Evolutionary conservation across 768 basidiomycete genomes (phyloP).

Genomic region (button mushroom (Agaricus bisporus)): DNA sequence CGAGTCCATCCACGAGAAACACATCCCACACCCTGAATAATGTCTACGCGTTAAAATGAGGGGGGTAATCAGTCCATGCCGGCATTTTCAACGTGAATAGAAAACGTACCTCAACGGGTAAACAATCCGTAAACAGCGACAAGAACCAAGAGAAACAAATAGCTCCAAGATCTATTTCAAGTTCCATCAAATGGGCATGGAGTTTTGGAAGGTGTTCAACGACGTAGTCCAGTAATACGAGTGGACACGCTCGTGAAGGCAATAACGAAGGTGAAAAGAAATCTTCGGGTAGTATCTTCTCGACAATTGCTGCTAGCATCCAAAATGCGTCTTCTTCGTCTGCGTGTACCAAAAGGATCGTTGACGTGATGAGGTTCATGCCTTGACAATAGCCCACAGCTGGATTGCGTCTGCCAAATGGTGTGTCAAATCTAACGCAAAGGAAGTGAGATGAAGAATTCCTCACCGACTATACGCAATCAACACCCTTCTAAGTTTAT

Average conservation of each 20-base stretch:
- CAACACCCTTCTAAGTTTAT: slow-evolving; percentile 85
- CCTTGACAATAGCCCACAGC: slow-evolving; percentile 92
- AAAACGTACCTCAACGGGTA: slow-evolving; percentile 80
- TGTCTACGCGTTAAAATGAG: slow-evolving; percentile 43
- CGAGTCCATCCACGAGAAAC: slow-evolving; percentile 88
- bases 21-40: slow-evolving; percentile 96
- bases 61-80: background rate
- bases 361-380: slow-evolving; percentile 95
- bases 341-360: slow-evolving; percentile 84
- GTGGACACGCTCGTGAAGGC: slow-evolving; percentile 89
- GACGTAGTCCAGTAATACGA: slow-evolving; percentile 86
- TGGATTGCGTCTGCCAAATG: slow-evolving; percentile 68
- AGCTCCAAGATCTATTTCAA: slow-evolving; percentile 87
- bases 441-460: background rate
- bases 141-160: slow-evolving; percentile 99
- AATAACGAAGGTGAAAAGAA: slow-evolving; percentile 93
- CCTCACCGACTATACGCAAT: slow-evolving; percentile 87
- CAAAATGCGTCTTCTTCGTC: slow-evolving; percentile 98
- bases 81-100: background rate
- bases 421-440: background rate
- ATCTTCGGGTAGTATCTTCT: slow-evolving; percentile 81
- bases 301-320: slow-evolving; percentile 86
- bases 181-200: slow-evolving; percentile 63
- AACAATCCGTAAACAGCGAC: slow-evolving; percentile 91
- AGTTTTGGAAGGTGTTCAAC: slow-evolving; percentile 72